Evolutionary conservation across 2,329 filamentous ascomycete species (phyloP), one percentile per base, ranked within the genome.

Genomic region (Diaporthe destruens): DNA sequence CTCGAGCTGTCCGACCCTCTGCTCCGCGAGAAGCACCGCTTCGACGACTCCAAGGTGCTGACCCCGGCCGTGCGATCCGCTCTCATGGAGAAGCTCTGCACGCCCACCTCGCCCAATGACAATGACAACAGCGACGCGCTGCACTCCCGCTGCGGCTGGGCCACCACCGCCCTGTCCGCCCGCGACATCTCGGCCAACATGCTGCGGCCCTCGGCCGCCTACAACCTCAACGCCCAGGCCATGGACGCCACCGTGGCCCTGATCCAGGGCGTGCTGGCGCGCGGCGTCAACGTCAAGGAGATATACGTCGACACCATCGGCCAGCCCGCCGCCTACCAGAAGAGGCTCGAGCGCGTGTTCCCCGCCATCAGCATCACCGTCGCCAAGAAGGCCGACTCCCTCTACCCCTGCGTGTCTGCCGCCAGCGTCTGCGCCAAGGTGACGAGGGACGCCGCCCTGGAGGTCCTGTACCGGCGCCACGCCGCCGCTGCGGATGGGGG

Each of bases 291-390:
- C 80, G 86, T 98, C 6, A 89, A 87, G 72, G 94, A 98, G 82
- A 93, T 99, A 67, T 99, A 95, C 81, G 95, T 99, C 80, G 96
- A 99, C 83, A 98, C 96, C 2, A 93, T 98, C 79, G 96, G 96
- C 44, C 92, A 88, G 71, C 95, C 96, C 1, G 90, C 89, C 23
- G 85, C 90, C 5, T 98, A 98, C 85, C 95, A 98, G 85, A 90
- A 89, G 79, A 94, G 92, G 79, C 86, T 99, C 69, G 93, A 96
- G 83, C 87, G 91, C 74, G 87, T 97, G 68, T 98, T 98, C 81
- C 96, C 96, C 1, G 92, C 91, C 0, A 84, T 91, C 53, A 89
- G 87, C 74, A 89, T 96, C 77, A 94, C 91, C 1, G 93, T 96
- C 47, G 92, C 93, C 36, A 95, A 95, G 80, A 98, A 98, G 85